Percentiles rank a stretch among this genome's conserved stretches.
These are phyloP conservation scores for Aspergillus nomiae DNA, from an alignment of 2,329 filamentous ascomycete genomes.

Conservation along the genomic window DNA sequence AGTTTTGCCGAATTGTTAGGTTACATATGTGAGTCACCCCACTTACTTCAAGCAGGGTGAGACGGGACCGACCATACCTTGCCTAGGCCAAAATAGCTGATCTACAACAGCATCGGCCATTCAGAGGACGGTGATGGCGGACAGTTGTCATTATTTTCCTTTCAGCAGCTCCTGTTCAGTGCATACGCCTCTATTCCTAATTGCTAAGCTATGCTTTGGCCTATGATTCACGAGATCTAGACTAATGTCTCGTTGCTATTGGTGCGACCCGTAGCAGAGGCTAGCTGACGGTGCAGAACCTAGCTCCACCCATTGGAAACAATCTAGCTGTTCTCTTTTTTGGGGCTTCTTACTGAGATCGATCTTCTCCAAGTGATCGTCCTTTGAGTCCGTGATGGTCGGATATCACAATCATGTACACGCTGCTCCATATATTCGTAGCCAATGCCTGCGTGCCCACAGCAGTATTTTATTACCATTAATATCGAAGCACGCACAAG, in stretches of 20 bases:
- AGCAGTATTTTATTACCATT: background rate
- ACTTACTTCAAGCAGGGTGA: background rate
- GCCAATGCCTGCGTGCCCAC: background rate
- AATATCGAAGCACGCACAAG: background rate
- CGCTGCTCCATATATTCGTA: background rate
- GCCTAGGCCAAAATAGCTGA: background rate
- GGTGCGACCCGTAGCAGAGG: background rate
- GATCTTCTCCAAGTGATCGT: background rate
- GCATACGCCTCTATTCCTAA: background rate
- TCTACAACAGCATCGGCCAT: background rate
- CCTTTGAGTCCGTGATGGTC: background rate
- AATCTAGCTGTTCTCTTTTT: background rate
- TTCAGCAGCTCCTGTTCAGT: background rate
- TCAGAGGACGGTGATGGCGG: background rate
- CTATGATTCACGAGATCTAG: background rate
- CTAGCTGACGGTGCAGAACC: background rate
- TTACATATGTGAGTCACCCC: background rate
- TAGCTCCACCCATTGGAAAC: background rate
- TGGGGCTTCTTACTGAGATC: background rate
- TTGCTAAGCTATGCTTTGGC: background rate
- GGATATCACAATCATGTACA: background rate
- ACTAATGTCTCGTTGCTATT: background rate
- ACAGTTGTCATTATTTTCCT: background rate
- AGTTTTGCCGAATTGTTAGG: background rate
- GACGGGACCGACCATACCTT: background rate